Conservation (phyloP, 345 rosid species). For the Salix exigua region DNA sequence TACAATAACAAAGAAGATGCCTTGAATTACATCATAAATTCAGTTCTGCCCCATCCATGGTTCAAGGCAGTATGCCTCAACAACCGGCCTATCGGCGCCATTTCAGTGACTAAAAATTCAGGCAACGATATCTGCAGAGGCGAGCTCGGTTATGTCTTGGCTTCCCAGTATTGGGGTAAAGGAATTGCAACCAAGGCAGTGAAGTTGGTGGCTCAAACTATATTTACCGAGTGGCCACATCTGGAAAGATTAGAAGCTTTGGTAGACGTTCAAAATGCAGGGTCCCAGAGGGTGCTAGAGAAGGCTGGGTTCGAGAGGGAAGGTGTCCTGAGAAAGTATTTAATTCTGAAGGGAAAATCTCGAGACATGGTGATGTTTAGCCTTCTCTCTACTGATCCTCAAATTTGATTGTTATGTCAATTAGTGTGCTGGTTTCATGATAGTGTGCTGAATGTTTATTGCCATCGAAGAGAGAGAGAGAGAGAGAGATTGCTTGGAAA, state of each 20-base stretch:
- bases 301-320: conserved; percentile 65
- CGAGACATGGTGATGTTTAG: conserved; percentile 61
- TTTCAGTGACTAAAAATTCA: conserved; percentile 43
- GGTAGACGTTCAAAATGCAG: conserved; percentile 51
- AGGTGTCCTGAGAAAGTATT: conserved; percentile 55
- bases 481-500: background rate
- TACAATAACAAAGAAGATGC: conserved; percentile 43
- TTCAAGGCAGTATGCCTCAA: conserved; percentile 54
- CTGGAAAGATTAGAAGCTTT: conserved; percentile 64
- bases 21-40: conserved; percentile 31
- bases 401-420: background rate
- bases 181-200: conserved; percentile 55
- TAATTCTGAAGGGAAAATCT: conserved; percentile 38
- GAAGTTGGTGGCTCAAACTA: conserved; percentile 36
- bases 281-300: conserved; percentile 59
- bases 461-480: background rate
- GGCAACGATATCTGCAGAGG: conserved; percentile 42
- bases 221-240: conserved; percentile 48
- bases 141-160: conserved; percentile 50
- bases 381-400: conserved; percentile 51
- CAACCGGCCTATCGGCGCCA: conserved; percentile 44
- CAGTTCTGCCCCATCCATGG: conserved; percentile 52
- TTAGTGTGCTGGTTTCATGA: background rate
- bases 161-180: conserved; percentile 50
- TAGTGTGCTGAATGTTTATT: too few species aligned